These are phyloP conservation scores for Pythium scleroteichum DNA, from an alignment of 352 stramenopile species.

Conservation along the genomic window DNA sequence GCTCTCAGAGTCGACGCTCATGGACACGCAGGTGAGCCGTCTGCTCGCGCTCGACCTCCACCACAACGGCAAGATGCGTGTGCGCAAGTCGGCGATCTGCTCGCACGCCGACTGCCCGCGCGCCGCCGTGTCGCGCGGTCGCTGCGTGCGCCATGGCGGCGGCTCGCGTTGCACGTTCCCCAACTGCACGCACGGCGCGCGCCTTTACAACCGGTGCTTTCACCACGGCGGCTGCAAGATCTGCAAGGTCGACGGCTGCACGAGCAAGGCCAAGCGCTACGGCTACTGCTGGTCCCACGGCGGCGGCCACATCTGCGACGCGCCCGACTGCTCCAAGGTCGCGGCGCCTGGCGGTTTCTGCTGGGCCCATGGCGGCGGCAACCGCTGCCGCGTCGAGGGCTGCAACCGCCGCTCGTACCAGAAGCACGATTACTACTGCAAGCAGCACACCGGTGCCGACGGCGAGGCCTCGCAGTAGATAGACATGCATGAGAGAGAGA, in stretches of 20 bases:
- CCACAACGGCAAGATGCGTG: constrained; percentile 66
- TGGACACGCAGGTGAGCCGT: constrained; percentile 60
- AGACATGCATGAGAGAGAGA: no score
- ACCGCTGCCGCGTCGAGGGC: constrained; percentile 43
- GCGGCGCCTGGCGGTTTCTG: constrained; percentile 36
- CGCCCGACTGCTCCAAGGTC: constrained; percentile 40
- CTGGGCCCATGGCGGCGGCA: constrained; percentile 48
- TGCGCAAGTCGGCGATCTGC: constrained; percentile 64
- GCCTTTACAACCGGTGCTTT: constrained; percentile 44
- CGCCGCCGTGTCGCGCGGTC: constrained; percentile 38
- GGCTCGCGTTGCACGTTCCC: constrained; percentile 36
- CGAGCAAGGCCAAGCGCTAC: constrained; percentile 44
- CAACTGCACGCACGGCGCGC: constrained; percentile 40
- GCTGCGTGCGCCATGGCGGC: constrained; percentile 42
- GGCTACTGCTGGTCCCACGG: constrained; percentile 47
- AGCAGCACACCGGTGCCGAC: constrained; percentile 44
- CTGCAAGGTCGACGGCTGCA: constrained; percentile 34
- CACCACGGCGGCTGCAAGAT: constrained; percentile 43
- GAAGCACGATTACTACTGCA: constrained; percentile 59
- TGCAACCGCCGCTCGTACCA: constrained; percentile 54
- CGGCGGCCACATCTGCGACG: constrained; percentile 41
- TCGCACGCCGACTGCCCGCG: constrained; percentile 50
- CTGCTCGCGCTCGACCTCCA: constrained; percentile 56
- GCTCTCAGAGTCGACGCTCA: constrained; percentile 46
- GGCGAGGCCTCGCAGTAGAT: constrained; percentile 5